Percentiles rank a stretch among this genome's conserved stretches.
Evolutionary conservation across 177 flowering plant species (phyloP).

Genomic region (Vitis hybrid): DNA sequence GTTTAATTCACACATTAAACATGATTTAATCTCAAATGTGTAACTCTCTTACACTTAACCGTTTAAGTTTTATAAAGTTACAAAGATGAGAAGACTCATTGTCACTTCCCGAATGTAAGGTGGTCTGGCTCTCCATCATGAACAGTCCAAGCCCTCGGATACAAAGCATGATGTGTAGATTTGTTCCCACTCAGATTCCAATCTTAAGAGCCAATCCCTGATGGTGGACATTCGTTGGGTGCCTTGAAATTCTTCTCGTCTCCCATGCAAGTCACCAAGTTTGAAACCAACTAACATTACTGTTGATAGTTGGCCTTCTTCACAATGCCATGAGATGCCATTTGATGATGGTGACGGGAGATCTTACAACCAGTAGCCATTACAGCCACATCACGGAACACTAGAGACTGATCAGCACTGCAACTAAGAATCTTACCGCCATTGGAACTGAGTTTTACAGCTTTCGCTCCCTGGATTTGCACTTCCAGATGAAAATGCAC

Average conservation of each 20-base stretch:
- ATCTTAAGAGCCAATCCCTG: slow-evolving; percentile 90
- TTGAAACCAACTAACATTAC: no score
- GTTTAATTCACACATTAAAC: no score
- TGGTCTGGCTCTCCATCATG: background rate
- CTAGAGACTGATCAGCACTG: slow-evolving; percentile 71
- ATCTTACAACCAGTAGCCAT: slow-evolving; percentile 31
- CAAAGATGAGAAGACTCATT: no score
- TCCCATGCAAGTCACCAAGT: no score
- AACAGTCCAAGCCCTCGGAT: slow-evolving; percentile 91
- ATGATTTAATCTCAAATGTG: no score
- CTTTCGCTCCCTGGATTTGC: no score
- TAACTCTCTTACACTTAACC: no score
- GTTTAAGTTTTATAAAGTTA: no score
- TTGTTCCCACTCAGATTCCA: slow-evolving; percentile 71
- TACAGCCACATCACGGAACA: slow-evolving; percentile 51
- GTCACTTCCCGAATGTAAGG: no score
- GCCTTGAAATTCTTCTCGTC: no score
- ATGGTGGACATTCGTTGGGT: slow-evolving; percentile 23
- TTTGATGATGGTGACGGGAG: slow-evolving; percentile 40
- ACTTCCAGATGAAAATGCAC: no score
- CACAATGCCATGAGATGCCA: slow-evolving; percentile 57
- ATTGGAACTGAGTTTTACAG: slow-evolving; percentile 44
- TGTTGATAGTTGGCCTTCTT: no score
- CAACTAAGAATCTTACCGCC: slow-evolving; percentile 61
- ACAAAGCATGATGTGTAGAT: slow-evolving; percentile 54